A percentile compares a stretch with the other conserved stretches of the same genome.
These are phyloP conservation scores for Fusarium praegraminearum DNA, from an alignment of 2,329 filamentous ascomycete species.

Conservation along the genomic window DNA sequence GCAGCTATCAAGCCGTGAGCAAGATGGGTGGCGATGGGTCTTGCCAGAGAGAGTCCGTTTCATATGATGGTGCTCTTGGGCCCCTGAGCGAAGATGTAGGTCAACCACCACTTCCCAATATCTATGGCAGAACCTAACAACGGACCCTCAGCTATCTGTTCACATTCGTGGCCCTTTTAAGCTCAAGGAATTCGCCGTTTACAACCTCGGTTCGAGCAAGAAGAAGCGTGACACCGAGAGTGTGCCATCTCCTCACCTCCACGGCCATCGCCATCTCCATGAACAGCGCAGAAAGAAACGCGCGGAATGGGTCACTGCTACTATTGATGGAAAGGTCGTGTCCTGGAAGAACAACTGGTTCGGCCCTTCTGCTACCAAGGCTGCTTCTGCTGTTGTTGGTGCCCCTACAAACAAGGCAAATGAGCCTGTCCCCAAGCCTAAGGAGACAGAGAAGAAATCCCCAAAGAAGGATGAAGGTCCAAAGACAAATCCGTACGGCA, in stretches of 20 bases:
- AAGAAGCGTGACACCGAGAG: constrained; percentile 45
- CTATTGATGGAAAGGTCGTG: constrained; percentile 68
- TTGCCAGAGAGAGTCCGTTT: constrained; percentile 65
- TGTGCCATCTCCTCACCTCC: constrained; percentile 45
- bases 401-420: constrained; percentile 7
- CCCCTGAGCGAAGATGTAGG: constrained; percentile 79
- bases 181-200: constrained; percentile 76
- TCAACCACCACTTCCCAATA: constrained; percentile 7
- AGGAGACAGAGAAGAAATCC: constrained; percentile 5
- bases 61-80: constrained; percentile 71
- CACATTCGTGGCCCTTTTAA: constrained; percentile 78
- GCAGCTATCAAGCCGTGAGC: constrained; percentile 73
- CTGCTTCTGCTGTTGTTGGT: constrained; percentile 31
- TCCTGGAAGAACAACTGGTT: constrained; percentile 70
- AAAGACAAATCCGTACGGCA: constrained; percentile 27
- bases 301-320: constrained; percentile 63
- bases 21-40: constrained; percentile 66
- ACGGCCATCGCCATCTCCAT: constrained; percentile 65
- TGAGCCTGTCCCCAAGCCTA: constrained; percentile 5
- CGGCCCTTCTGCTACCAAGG: constrained; percentile 45
- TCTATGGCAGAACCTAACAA: neutral
- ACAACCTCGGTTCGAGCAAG: constrained; percentile 62
- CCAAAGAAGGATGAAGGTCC: constrained; percentile 18
- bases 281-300: constrained; percentile 60
- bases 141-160: constrained; percentile 69